phyloP scores from a whole-genome alignment of 2,329 filamentous ascomycete species.

The Ilyonectria destructans region DNA sequence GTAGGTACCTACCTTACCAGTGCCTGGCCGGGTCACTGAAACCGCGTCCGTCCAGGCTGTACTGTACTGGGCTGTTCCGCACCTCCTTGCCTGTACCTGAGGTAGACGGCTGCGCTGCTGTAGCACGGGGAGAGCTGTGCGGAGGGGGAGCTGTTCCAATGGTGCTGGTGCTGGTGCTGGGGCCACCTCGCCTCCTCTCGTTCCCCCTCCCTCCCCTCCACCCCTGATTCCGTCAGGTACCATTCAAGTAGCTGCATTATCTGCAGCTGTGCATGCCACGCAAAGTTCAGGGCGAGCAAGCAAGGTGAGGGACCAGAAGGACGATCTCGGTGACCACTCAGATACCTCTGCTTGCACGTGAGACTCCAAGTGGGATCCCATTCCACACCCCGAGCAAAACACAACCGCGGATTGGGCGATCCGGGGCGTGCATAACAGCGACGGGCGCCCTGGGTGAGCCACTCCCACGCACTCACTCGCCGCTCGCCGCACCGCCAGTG shows the following conservation, averaged over 20 bases:
- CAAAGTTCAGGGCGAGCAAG: constrained; percentile 1
- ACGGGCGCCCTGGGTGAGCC: constrained; percentile 24
- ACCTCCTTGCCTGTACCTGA: constrained; percentile 18
- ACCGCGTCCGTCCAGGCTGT: background rate
- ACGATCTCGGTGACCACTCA: constrained; percentile 19
- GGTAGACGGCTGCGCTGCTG: constrained; percentile 8
- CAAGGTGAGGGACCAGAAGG: background rate
- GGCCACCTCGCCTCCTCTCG: constrained; percentile 19
- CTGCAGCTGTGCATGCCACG: constrained; percentile 14
- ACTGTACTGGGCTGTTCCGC: background rate
- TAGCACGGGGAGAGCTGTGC: constrained; percentile 7
- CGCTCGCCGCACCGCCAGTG: constrained; percentile 23
- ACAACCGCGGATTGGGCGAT: constrained; percentile 29
- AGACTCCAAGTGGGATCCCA: constrained; percentile 30
- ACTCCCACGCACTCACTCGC: background rate
- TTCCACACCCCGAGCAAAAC: constrained; percentile 22
- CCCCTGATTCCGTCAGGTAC: background rate
- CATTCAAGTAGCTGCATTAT: background rate
- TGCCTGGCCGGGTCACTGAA: background rate
- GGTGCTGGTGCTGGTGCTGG: constrained; percentile 5
- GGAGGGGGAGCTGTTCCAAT: constrained; percentile 1
- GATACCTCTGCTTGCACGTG: constrained; percentile 34
- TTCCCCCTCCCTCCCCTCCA: background rate
- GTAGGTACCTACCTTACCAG: background rate
- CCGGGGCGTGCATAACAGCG: constrained; percentile 30